Conservation (phyloP, 176 grass and related monocot genomes). For the Avena insularis region DNA sequence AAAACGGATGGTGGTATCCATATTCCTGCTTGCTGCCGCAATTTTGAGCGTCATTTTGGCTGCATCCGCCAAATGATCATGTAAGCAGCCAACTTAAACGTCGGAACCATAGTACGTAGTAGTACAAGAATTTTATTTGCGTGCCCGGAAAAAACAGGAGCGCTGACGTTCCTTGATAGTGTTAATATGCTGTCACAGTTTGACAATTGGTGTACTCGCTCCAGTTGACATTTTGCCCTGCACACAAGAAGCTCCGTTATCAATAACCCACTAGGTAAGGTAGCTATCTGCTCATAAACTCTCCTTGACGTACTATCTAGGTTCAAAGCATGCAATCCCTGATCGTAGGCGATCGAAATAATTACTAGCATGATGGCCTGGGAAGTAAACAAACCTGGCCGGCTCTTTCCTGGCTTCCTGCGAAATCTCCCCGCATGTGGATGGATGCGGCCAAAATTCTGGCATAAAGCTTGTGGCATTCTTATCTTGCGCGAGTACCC, state of each 20-base stretch:
- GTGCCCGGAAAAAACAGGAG: neutral
- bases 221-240: neutral
- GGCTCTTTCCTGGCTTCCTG: slow-evolving; percentile 19
- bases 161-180: neutral
- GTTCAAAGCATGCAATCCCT: slow-evolving; percentile 29
- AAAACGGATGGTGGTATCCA: neutral
- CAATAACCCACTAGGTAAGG: neutral
- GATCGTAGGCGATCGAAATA: slow-evolving; percentile 21
- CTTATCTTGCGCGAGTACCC: slow-evolving; percentile 11
- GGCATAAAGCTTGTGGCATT: slow-evolving; percentile 42
- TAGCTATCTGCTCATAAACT: neutral
- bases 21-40: slow-evolving; percentile 29
- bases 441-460: slow-evolving; percentile 32
- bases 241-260: neutral
- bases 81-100: no score
- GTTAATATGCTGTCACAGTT: neutral
- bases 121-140: no score
- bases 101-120: no score
- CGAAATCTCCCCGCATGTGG: slow-evolving; percentile 40
- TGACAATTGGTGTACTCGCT: neutral
- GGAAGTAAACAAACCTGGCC: slow-evolving; percentile 12
- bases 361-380: slow-evolving; percentile 25
- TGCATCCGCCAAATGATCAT: no score
- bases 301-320: neutral
- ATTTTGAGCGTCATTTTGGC: neutral